Conservation (phyloP, 176 grass and related monocot genomes). For the Chrysopogon serrulatus region DNA sequence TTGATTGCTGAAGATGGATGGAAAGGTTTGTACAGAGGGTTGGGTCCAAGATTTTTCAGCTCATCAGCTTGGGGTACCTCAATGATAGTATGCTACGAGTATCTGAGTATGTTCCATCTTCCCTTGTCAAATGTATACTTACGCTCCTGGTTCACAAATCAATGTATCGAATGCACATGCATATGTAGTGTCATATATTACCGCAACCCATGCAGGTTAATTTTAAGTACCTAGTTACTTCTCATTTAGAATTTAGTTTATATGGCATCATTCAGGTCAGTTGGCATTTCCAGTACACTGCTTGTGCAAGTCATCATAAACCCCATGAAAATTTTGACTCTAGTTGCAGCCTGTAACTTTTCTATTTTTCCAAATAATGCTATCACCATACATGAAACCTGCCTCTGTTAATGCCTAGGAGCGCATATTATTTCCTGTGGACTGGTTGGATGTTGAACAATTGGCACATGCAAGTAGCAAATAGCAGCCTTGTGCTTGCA, state of each 20-base stretch:
- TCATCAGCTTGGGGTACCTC: slow-evolving; percentile 97
- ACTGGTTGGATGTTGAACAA: background rate
- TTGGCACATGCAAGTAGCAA: background rate
- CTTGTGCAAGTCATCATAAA: background rate
- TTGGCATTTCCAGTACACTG: background rate
- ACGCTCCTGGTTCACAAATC: background rate
- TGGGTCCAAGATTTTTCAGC: slow-evolving; percentile 95
- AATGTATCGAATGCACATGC: background rate
- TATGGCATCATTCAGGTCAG: background rate
- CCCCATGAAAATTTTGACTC: background rate
- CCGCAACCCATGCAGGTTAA: background rate
- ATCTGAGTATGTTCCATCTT: slow-evolving; percentile 54
- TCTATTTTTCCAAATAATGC: background rate
- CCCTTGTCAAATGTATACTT: slow-evolving; percentile 11
- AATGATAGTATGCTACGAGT: slow-evolving; percentile 98
- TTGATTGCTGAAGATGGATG: slow-evolving; percentile 94
- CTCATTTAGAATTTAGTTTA: background rate
- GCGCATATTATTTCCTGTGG: background rate
- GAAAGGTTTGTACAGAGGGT: slow-evolving; percentile 93
- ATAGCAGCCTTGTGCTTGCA: background rate
- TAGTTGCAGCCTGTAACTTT: background rate
- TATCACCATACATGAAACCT: background rate
- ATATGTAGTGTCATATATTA: background rate
- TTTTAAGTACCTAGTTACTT: background rate
- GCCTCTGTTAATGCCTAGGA: background rate